phyloP scores from a whole-genome alignment of 2,329 filamentous ascomycete species.

The Aspergillus sp. region DNA sequence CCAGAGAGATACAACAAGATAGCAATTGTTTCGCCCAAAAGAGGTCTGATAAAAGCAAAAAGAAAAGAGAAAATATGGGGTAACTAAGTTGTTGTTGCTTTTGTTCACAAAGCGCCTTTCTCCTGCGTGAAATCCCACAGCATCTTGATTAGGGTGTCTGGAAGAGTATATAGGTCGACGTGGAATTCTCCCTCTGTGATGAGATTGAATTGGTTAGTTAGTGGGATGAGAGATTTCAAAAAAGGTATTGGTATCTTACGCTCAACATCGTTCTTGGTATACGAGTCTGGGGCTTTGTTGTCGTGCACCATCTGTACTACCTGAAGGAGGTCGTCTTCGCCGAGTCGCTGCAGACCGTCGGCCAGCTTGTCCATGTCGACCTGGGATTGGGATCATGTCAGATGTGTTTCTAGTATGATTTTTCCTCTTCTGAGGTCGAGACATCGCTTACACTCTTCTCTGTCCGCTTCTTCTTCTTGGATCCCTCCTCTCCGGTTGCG shows the following conservation, averaged over 20 bases:
- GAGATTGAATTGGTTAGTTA: constrained; percentile 33
- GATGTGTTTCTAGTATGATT: background rate
- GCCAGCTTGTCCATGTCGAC: constrained; percentile 96
- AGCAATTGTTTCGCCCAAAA: constrained; percentile 5
- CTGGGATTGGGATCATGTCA: constrained; percentile 29
- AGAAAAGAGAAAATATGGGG: constrained; percentile 4
- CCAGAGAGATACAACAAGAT: constrained; percentile 4
- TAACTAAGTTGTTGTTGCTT: background rate
- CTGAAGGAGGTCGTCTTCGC: constrained; percentile 89
- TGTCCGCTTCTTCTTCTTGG: constrained; percentile 75
- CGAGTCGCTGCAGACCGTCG: constrained; percentile 82
- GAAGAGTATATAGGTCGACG: constrained; percentile 96
- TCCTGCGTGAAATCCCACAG: constrained; percentile 81
- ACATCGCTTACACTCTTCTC: constrained; percentile 56
- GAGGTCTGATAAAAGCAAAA: background rate
- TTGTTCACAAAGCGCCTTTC: constrained; percentile 41
- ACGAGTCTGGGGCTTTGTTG: constrained; percentile 90
- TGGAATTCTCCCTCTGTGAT: constrained; percentile 88
- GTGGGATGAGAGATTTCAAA: background rate
- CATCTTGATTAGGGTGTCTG: constrained; percentile 84
- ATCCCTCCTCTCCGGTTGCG: constrained; percentile 57
- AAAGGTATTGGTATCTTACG: constrained; percentile 59
- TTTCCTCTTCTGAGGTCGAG: background rate
- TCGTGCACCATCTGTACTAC: constrained; percentile 98
- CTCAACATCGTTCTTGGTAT: constrained; percentile 96